Base-by-base conservation (phyloP, 2,329 filamentous ascomycete species). In the Pyricularia grisea region DNA sequence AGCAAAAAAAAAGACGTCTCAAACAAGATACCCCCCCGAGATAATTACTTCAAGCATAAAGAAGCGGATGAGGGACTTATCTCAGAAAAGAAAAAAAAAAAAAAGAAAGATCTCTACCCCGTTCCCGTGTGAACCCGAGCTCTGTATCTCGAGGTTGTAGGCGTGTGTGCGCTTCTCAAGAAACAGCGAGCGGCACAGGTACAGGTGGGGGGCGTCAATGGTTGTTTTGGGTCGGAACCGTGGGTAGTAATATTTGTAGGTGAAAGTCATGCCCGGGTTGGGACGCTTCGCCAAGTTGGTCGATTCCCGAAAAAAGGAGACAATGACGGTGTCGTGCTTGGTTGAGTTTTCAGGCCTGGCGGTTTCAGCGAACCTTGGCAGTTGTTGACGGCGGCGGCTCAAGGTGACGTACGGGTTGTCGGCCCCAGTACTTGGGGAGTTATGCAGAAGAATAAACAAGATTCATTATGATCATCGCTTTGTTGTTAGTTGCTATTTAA, bases 21-120 rank as follows among this genome's bases (percentile, higher is more conserved):
- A n/a, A 50, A 27, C 65, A 36, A 67, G 33, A 67, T 67, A 67
- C 65, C 65, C 65, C 65, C 65, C 65, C 23, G 65, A 67, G 33
- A 67, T 25, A 25, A 67, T 55, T 17, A 63, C 23, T 17, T 23
- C 60, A 17, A 27, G 60, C 25, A 63, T 63, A 28, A 63, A 11
- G 9, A 50, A 28, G 60, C 60, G 23, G 27, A 28, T 14, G 60
- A 20, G 60, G 30, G 25, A 28, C 7, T 27, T 11, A 28, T 28
- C 6, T 14, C 11, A 36, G 33, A 36, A 3, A 2, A 25, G 12
- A 61, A 2, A 12, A 1, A 61, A 25, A 4, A 17, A 6, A 5
- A 33, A 33, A 6, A 14, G 23, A 4, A 25, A 25, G 25, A 61
- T 25, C 60, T 17, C 27, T 30, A 11, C 60, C 60, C 3, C 20